Base-by-base conservation (phyloP, 2,329 filamentous ascomycete genomes). In the Pseudogymnoascus sp. region DNA sequence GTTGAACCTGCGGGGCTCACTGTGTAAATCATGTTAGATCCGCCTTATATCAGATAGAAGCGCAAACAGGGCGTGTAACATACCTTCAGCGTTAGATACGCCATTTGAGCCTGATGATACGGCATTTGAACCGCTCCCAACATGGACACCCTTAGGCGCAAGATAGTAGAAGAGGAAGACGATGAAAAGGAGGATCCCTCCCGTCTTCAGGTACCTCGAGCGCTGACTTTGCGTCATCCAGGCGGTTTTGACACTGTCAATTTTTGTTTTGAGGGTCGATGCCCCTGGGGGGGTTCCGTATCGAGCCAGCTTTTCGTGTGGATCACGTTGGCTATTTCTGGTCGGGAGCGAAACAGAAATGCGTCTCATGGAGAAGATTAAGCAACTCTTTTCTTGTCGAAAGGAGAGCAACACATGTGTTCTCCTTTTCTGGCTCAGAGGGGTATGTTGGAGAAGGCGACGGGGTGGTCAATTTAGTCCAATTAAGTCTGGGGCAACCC, bases 171-270 rank as follows among this genome's bases (percentile, higher is more conserved):
- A 85, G 64, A 87, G 74, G 67, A 85, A 80, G 70, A 88, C 73
- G 68, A 88, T 72, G 71, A 81, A 79, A 71, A 85, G 80, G 66
- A 87, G 76, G 68, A 88, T 83, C 68, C 83, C 84, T 71, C 81
- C 82, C 67, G 85, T 86, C 79, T 87, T 88, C 69, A 87, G 75
- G 81, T 85, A 88, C 74, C 86, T 83, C 68, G 84, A 80, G 75
- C 81, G 83, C 78, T 87, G 85, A 73, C 84, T 81, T 78, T 87
- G 85, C 67, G 84, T 82, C 80, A 85, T 84, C 76, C 79, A 83
- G 73, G 79, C 78, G 73, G 81, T 78, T 76, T 84, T 83, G 78
- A 84, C 76, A 70, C 79, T 84, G 75, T 80, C 78, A 74, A 85
- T 75, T 65, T 81, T 75, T 71, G 77, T 78, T 71, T 75, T 73